These are phyloP conservation scores for Wickerhamiella siamensis DNA, from an alignment of 805 yeast species.

Conservation along the genomic window DNA sequence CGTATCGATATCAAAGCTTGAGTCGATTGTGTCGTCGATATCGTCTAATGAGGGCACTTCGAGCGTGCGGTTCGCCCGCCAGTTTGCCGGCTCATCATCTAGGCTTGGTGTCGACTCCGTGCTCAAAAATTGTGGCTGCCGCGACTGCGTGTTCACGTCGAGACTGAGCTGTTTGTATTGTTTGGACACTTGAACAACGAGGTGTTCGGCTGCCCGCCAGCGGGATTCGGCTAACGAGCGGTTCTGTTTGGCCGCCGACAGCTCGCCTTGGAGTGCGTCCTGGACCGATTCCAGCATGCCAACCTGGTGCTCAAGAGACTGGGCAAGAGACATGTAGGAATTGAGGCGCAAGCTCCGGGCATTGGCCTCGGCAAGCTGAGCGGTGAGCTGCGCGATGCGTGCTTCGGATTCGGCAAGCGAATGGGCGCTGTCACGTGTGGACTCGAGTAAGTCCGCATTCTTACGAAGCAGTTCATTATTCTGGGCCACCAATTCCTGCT, in stretches of 20 bases:
- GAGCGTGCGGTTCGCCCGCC: background rate
- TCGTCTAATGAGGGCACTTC: background rate
- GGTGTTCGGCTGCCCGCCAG: background rate
- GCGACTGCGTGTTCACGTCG: background rate
- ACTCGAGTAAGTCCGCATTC: slow-evolving; percentile 11
- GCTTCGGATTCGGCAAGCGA: slow-evolving; percentile 12
- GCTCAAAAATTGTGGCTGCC: background rate
- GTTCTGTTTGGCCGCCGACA: background rate
- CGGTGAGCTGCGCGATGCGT: slow-evolving; percentile 8
- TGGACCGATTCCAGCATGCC: slow-evolving; percentile 14
- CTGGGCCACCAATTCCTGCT: background rate
- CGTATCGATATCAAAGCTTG: background rate
- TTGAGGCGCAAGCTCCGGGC: slow-evolving; percentile 8
- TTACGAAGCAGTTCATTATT: slow-evolving; percentile 10
- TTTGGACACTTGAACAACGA: background rate
- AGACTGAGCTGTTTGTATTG: background rate
- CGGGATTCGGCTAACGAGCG: background rate
- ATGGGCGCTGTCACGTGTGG: slow-evolving; percentile 10
- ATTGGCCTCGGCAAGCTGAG: slow-evolving; percentile 9
- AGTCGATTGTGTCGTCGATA: background rate
- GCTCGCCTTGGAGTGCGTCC: background rate
- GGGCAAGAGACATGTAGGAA: slow-evolving; percentile 12
- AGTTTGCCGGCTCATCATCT: background rate
- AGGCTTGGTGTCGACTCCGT: background rate
- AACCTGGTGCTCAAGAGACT: slow-evolving; percentile 15